Base-by-base conservation (phyloP, 306 rosid species). In the Vigna radiata region DNA sequence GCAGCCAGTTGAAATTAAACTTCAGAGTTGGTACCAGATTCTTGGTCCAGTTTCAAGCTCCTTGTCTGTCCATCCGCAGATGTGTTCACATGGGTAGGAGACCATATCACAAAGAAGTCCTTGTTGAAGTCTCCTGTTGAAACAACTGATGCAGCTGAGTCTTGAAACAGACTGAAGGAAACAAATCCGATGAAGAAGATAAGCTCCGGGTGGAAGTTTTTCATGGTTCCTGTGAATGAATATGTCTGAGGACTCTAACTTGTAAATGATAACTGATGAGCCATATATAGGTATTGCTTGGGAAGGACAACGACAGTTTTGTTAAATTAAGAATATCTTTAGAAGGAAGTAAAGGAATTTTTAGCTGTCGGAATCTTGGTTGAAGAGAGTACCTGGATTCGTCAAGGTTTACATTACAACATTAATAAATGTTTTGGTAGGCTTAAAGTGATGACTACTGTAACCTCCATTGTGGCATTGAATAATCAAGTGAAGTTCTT, bases 81-180 rank as follows among this genome's bases (percentile, higher is more conserved):
- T 41, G 96, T 94, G 82, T 80, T 89, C 9, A 90, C 90, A 79
- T 94, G 98, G 79, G 73, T 84, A 64, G 98, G 96, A 70, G 97
- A 94, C 98, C 98, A 92, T 46, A 77, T 66, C 8, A 92, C 87
- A 77, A 88, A 89, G 86, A 94, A 94, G 87, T 94, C 98, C 83
- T 92, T 86, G 58, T 89, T 87, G 91, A 89, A 91, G 64, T 94
- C 86, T 8, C 96, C 96, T 0, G 88, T 94, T 68, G 98, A 92
- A 87, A 94, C 87, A 78, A 89, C 83, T 48, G 93, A 89, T 59
- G 88, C 81, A 61, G 78, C 77, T 58, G 88, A 77, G 68, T 77
- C 36, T 68, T 68, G 86, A 82, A 81, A 37, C 61, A 84, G 75
- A 69, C 64, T 63, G 6, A 69, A 70, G 64, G 66, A 56, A 68